Evolutionary conservation across 805 yeast species (phyloP).

Genomic region (Yarrowia porcina): DNA sequence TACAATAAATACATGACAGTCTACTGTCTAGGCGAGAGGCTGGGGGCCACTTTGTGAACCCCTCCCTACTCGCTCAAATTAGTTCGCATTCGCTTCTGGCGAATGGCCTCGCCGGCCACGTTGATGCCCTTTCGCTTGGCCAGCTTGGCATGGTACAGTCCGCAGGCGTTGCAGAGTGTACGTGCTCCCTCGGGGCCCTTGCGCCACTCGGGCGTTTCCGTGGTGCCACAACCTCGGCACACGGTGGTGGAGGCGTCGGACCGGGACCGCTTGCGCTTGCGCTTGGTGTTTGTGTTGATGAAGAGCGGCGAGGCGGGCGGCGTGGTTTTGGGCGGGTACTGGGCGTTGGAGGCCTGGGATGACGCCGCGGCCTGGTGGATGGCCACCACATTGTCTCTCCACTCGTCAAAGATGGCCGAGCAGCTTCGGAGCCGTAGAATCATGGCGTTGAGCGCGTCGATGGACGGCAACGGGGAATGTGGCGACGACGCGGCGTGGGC

Average conservation of each 20-base stretch:
- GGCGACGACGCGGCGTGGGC: background rate
- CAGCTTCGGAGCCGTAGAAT: background rate
- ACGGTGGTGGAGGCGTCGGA: slow-evolving; percentile 26
- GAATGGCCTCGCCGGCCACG: slow-evolving; percentile 46
- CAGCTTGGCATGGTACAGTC: slow-evolving; percentile 67
- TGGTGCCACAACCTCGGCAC: slow-evolving; percentile 51
- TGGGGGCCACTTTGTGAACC: background rate
- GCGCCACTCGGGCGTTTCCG: slow-evolving; percentile 79
- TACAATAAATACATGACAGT: slow-evolving; percentile 17
- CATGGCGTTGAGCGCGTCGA: slow-evolving; percentile 17
- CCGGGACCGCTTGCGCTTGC: slow-evolving; percentile 18
- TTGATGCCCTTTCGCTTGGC: slow-evolving; percentile 56
- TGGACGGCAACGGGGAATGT: background rate
- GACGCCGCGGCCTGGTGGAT: slow-evolving; percentile 8
- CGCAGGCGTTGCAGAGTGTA: slow-evolving; percentile 81
- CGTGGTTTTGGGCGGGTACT: slow-evolving; percentile 5
- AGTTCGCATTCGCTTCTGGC: slow-evolving; percentile 26
- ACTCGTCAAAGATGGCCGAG: slow-evolving; percentile 17
- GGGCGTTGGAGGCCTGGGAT: background rate
- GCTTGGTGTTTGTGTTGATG: background rate
- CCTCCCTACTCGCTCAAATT: slow-evolving; percentile 4
- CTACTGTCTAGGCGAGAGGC: background rate
- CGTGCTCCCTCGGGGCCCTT: slow-evolving; percentile 75
- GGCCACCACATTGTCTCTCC: slow-evolving; percentile 6
- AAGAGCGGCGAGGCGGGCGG: slow-evolving; percentile 18